These are phyloP conservation scores for Heterococcus sp. DNA, from an alignment of 108 stramenopile species.

Conservation along the genomic window DNA sequence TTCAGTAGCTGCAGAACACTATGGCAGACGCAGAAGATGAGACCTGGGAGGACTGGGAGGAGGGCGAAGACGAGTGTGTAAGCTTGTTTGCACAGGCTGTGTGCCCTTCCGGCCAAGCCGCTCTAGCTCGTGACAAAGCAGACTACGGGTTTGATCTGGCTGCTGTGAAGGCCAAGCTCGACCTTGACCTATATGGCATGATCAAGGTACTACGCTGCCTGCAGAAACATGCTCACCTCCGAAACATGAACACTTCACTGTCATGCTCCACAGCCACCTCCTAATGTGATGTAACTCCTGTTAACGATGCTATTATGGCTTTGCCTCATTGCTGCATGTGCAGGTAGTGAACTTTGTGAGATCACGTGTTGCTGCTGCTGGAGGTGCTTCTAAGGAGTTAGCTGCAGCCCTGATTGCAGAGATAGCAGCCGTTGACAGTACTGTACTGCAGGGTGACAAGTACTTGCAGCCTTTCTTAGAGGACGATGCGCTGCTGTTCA, in stretches of 20 bases:
- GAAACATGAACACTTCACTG: too few species aligned
- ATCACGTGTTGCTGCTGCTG: neutral
- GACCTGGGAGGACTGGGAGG: neutral
- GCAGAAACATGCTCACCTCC: too few species aligned
- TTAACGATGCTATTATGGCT: neutral
- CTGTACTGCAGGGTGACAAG: neutral
- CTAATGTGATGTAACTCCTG: neutral
- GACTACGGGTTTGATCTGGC: conserved; percentile 25
- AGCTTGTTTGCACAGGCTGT: neutral
- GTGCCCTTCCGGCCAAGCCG: conserved; percentile 3
- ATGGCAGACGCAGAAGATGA: neutral
- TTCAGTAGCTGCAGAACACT: too few species aligned
- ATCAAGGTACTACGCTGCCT: conserved; percentile 1
- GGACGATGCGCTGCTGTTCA: neutral
- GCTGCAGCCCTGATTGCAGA: neutral
- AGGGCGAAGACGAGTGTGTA: neutral
- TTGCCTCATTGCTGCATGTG: neutral
- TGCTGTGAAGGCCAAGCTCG: conserved; percentile 6
- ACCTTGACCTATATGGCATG: neutral
- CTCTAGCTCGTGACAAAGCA: conserved; percentile 17
- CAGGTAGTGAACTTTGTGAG: neutral
- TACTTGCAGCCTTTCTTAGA: neutral
- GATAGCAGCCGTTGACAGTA: neutral
- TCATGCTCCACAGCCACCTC: neutral
- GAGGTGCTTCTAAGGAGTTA: neutral